phyloP scores from a whole-genome alignment of 2,329 filamentous ascomycete genomes.

The Hypoxylon rubiginosum region DNA sequence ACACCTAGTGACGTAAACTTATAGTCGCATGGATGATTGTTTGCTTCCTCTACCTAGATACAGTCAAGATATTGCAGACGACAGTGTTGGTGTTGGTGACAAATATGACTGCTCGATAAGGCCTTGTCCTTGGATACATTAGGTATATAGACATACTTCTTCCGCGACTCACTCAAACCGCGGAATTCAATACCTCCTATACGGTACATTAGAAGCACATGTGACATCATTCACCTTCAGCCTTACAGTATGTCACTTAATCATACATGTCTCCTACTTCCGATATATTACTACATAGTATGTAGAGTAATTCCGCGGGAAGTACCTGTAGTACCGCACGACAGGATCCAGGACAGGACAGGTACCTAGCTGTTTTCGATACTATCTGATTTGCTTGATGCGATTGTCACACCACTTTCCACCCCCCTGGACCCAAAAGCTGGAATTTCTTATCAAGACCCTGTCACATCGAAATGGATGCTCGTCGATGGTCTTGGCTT shows the following conservation, averaged over 20 bases:
- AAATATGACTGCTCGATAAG: not conserved
- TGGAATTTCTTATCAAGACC: slow-evolving; percentile 3
- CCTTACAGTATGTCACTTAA: slow-evolving; percentile 25
- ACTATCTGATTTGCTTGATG: slow-evolving; percentile 7
- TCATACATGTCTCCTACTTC: slow-evolving; percentile 21
- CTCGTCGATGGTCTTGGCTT: slow-evolving; percentile 13
- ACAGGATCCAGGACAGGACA: not conserved
- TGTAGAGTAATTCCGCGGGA: not conserved
- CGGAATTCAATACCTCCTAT: slow-evolving; percentile 15
- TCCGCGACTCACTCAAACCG: slow-evolving; percentile 4
- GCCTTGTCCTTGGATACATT: not conserved
- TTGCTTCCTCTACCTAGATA: not conserved
- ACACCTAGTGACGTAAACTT: not conserved
- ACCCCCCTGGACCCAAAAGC: not conserved
- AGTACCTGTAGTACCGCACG: slow-evolving; percentile 1
- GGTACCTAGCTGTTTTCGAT: slow-evolving; percentile 6
- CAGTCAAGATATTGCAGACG: not conserved
- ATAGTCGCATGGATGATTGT: not conserved
- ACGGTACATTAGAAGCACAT: slow-evolving; percentile 11
- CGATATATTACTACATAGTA: too few species aligned
- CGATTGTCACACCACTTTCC: slow-evolving; percentile 22
- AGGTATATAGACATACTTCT: slow-evolving; percentile 5
- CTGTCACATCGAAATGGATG: not conserved
- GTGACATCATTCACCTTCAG: slow-evolving; percentile 31
- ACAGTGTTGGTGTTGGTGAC: not conserved